Conservation (phyloP, 1,284 basidiomycete genomes). For the Puccinia horiana region DNA sequence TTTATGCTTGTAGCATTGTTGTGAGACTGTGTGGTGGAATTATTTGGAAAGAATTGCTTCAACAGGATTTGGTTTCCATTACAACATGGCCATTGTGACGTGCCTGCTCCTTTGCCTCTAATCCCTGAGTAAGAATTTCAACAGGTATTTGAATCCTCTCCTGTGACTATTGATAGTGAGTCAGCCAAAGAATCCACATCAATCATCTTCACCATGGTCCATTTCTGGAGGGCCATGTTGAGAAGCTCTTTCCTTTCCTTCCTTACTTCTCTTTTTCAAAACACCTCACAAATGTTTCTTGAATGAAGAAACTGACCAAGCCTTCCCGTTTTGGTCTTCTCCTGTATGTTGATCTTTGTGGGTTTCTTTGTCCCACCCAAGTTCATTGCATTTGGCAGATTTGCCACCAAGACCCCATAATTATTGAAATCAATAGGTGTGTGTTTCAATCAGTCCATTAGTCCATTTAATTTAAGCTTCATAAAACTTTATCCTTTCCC, state of each 20-base stretch:
- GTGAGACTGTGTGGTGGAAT: conserved; percentile 1
- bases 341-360: neutral
- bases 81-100: neutral
- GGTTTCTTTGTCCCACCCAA: neutral
- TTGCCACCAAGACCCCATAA: neutral
- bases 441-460: no score
- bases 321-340: neutral
- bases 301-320: neutral
- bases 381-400: neutral
- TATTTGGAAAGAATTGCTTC: neutral
- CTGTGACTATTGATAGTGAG: neutral
- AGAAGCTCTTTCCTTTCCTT: neutral
- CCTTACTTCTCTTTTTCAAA: neutral
- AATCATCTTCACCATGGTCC: no score
- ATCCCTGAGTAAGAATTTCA: neutral
- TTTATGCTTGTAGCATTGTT: conserved; percentile 3
- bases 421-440: no score
- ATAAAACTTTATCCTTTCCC: no score
- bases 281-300: neutral
- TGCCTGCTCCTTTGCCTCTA: neutral
- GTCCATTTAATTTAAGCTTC: no score
- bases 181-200: neutral
- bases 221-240: neutral
- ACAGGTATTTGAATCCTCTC: neutral
- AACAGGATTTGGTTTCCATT: neutral